Evolutionary conservation across 2,329 filamentous ascomycete genomes (phyloP).

Genomic region (Botrytis cinerea): DNA sequence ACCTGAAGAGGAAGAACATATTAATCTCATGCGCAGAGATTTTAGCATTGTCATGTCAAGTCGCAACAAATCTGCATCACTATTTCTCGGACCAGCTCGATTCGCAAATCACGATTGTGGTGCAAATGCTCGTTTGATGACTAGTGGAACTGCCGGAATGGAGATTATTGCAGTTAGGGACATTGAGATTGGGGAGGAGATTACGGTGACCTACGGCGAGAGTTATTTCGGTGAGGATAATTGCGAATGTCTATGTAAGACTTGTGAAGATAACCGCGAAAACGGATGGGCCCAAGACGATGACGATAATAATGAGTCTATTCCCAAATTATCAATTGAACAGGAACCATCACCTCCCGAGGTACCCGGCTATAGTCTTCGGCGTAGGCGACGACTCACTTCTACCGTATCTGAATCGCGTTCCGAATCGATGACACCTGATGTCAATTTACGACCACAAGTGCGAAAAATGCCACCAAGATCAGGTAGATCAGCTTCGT

Average conservation of each 20-base stretch:
- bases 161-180: slow-evolving; percentile 82
- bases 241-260: slow-evolving; percentile 88
- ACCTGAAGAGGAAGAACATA: slow-evolving; percentile 81
- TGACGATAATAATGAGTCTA: slow-evolving; percentile 42
- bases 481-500: slow-evolving; percentile 29
- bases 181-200: slow-evolving; percentile 87
- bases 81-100: slow-evolving; percentile 92
- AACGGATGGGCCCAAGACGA: slow-evolving; percentile 77
- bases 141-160: slow-evolving; percentile 81
- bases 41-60: slow-evolving; percentile 97
- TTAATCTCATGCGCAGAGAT: slow-evolving; percentile 82
- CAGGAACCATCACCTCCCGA: slow-evolving; percentile 31
- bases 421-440: slow-evolving; percentile 58
- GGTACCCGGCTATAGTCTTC: slow-evolving; percentile 54
- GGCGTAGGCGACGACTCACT: slow-evolving; percentile 52
- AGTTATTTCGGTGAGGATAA: slow-evolving; percentile 96
- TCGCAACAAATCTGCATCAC: slow-evolving; percentile 82
- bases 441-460: slow-evolving; percentile 45
- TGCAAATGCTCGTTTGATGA: slow-evolving; percentile 86
- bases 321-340: slow-evolving; percentile 40
- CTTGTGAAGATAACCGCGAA: slow-evolving; percentile 71
- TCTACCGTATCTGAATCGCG: slow-evolving; percentile 52
- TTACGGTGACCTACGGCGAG: slow-evolving; percentile 93
- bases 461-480: slow-evolving; percentile 37
- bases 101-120: slow-evolving; percentile 98